phyloP scores from a whole-genome alignment of 2,329 filamentous ascomycete species.

The Xylaria polymorpha region DNA sequence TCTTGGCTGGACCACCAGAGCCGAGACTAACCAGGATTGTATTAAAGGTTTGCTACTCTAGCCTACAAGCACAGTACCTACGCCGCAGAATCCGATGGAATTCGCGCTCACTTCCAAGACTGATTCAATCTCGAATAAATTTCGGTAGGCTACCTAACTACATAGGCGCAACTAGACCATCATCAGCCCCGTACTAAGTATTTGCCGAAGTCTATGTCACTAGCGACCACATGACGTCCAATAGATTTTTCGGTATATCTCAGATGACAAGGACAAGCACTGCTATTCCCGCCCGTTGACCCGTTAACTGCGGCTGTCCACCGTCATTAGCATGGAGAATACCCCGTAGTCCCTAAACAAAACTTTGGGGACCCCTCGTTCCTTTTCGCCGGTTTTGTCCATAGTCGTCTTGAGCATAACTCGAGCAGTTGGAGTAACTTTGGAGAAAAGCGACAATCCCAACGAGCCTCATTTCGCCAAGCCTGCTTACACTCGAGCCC shows the following conservation, averaged over 20 bases:
- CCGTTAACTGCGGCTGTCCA: slow-evolving; percentile 9
- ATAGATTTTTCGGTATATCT: slow-evolving; percentile 8
- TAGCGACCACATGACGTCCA: slow-evolving; percentile 27
- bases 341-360: slow-evolving; percentile 17
- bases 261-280: slow-evolving; percentile 6
- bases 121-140: not conserved
- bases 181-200: not conserved
- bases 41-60: not conserved
- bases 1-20: slow-evolving; percentile 21
- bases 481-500: slow-evolving; percentile 14
- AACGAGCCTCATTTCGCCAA: slow-evolving; percentile 19
- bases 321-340: slow-evolving; percentile 32
- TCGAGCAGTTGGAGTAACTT: slow-evolving; percentile 35
- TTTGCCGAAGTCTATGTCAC: slow-evolving; percentile 3
- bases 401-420: slow-evolving; percentile 44
- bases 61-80: not conserved
- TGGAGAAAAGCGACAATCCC: slow-evolving; percentile 25
- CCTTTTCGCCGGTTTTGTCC: slow-evolving; percentile 49
- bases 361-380: slow-evolving; percentile 21
- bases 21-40: slow-evolving; percentile 3
- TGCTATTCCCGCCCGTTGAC: not conserved
- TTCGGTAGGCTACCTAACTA: not conserved
- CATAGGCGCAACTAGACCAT: not conserved
- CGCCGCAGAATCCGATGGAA: not conserved
- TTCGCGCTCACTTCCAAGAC: not conserved